phyloP scores from a whole-genome alignment of 1,139 yeast species.

The Sugiyamaella sp. region DNA sequence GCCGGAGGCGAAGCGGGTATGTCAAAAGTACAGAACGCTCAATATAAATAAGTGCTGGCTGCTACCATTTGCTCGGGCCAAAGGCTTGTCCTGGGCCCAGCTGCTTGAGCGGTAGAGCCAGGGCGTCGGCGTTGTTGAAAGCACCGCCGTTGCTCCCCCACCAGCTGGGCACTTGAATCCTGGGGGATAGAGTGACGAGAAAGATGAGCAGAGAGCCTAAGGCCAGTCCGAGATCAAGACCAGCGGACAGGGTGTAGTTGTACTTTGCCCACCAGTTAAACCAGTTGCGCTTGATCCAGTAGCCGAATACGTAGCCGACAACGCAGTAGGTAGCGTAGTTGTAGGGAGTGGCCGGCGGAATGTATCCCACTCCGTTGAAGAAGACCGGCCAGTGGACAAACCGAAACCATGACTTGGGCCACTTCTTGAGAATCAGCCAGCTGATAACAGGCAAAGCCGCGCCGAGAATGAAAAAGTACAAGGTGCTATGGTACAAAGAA shows the following conservation, averaged over 20 bases:
- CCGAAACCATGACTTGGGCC: slow-evolving; percentile 52
- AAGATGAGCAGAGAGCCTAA: slow-evolving; percentile 54
- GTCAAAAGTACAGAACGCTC: not conserved
- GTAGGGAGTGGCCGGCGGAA: slow-evolving; percentile 59
- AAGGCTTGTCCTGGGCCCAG: slow-evolving; percentile 33
- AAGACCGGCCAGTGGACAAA: slow-evolving; percentile 54
- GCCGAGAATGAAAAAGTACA: slow-evolving; percentile 53
- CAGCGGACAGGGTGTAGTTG: slow-evolving; percentile 61
- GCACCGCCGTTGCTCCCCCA: slow-evolving; percentile 53
- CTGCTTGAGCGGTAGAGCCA: slow-evolving; percentile 27
- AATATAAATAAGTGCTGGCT: not conserved
- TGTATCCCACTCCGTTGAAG: slow-evolving; percentile 52
- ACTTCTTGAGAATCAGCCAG: slow-evolving; percentile 53
- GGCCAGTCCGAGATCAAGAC: slow-evolving; percentile 59
- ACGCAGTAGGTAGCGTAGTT: slow-evolving; percentile 53
- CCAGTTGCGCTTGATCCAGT: slow-evolving; percentile 52
- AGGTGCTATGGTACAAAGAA: slow-evolving; percentile 45
- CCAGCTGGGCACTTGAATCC: slow-evolving; percentile 51
- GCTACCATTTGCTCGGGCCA: slow-evolving; percentile 37
- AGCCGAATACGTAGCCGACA: slow-evolving; percentile 57
- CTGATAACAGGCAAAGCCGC: slow-evolving; percentile 48
- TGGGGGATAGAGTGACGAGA: slow-evolving; percentile 46
- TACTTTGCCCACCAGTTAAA: slow-evolving; percentile 70
- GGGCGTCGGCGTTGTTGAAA: slow-evolving; percentile 35
- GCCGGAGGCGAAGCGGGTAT: not conserved